These are phyloP conservation scores for Pestalotiopsis sp. DNA, from an alignment of 2,329 filamentous ascomycete species.

Conservation along the genomic window DNA sequence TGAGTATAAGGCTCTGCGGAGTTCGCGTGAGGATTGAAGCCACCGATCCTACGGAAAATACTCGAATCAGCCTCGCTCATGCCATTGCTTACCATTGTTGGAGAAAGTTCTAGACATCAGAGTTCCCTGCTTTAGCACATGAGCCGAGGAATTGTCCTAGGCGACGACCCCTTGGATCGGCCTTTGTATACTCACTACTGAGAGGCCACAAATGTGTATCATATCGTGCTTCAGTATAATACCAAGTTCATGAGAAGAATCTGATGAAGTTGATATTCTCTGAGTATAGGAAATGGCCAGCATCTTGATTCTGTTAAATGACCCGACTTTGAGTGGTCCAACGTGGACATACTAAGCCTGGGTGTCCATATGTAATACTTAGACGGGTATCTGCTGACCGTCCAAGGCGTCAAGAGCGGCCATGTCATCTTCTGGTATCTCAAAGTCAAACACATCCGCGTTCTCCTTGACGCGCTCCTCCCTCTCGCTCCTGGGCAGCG, in stretches of 20 bases:
- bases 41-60: neutral
- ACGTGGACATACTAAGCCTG: no score
- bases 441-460: conserved; percentile 62
- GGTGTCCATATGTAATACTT: neutral
- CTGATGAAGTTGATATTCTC: no score
- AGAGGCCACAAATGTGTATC: no score
- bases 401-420: conserved; percentile 51
- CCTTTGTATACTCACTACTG: no score
- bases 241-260: no score
- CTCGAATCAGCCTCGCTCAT: neutral
- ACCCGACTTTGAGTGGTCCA: no score
- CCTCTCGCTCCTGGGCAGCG: conserved; percentile 67
- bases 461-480: conserved; percentile 62
- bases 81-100: neutral
- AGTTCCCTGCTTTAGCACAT: no score
- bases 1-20: neutral
- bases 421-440: conserved; percentile 61
- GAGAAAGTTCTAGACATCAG: neutral
- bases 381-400: conserved; percentile 1
- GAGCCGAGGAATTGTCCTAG: no score
- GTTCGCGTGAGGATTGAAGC: neutral
- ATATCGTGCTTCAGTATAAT: no score
- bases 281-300: no score
- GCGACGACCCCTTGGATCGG: no score
- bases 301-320: no score